These are phyloP conservation scores for Graphilbum ipis-grandicollis DNA, from an alignment of 2,329 filamentous ascomycete species.

Conservation along the genomic window DNA sequence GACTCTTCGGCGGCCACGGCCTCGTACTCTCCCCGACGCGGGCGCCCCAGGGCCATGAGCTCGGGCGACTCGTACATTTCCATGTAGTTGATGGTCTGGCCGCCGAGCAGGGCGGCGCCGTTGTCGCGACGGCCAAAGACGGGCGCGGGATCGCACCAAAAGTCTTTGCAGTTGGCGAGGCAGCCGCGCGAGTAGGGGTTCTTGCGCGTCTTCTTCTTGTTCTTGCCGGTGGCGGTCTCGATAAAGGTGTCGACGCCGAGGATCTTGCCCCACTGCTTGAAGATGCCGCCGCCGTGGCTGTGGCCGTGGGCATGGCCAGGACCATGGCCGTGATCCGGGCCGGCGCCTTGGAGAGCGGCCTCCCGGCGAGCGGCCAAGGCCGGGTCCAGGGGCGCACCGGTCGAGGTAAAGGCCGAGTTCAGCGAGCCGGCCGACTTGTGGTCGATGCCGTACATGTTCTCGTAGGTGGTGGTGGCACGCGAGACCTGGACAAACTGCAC, in stretches of 20 bases:
- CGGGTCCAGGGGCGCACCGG: conserved; percentile 53
- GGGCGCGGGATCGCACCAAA: conserved; percentile 83
- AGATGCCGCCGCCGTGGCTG: conserved; percentile 39
- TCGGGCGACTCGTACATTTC: conserved; percentile 74
- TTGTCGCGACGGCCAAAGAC: conserved; percentile 59
- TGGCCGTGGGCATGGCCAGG: conserved; percentile 19
- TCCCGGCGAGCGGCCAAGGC: conserved; percentile 30
- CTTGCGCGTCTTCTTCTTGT: conserved; percentile 31
- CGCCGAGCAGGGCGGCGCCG: conserved; percentile 60
- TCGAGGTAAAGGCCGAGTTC: conserved; percentile 61
- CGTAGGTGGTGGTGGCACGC: conserved; percentile 85
- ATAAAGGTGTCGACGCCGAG: conserved; percentile 89
- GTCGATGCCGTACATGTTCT: conserved; percentile 78
- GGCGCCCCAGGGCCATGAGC: conserved; percentile 36
- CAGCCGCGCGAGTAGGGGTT: conserved; percentile 81
- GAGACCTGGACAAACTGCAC: conserved; percentile 90
- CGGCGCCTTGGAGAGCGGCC: conserved; percentile 35
- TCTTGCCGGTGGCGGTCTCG: conserved; percentile 66
- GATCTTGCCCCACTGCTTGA: conserved; percentile 67
- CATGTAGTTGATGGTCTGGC: conserved; percentile 70
- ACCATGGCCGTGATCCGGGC: conserved; percentile 21
- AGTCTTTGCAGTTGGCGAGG: conserved; percentile 83
- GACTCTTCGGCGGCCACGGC: conserved; percentile 41
- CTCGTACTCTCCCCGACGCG: conserved; percentile 43
- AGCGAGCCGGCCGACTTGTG: conserved; percentile 38